phyloP scores from a whole-genome alignment of 805 yeast species.

The Zygosaccharomyces bisporus region DNA sequence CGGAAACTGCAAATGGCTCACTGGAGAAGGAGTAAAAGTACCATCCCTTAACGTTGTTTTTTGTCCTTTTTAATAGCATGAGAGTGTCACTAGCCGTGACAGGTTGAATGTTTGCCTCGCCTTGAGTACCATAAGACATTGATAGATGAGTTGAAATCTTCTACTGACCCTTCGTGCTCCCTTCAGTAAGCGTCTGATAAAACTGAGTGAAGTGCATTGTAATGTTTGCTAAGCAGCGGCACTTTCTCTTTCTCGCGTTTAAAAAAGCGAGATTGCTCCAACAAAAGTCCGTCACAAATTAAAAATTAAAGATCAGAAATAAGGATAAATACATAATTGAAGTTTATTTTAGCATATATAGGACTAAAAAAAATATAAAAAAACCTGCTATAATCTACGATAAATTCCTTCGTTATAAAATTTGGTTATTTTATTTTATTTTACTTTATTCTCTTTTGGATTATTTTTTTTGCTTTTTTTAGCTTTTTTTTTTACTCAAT shows the following conservation, averaged over 20 bases:
- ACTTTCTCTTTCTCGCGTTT: too few species aligned
- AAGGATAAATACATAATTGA: background rate
- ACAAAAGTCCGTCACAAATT: background rate
- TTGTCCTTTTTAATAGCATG: constrained; percentile 26
- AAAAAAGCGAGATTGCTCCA: background rate
- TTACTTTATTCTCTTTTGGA: constrained; percentile 2
- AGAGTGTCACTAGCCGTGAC: constrained; percentile 2
- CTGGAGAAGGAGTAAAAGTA: constrained; percentile 68
- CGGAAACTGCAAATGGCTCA: constrained; percentile 77
- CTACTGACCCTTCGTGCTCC: background rate
- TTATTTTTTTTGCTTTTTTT: background rate
- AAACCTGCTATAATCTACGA: constrained; percentile 2
- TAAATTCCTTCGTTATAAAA: constrained; percentile 1
- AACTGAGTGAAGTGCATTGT: background rate
- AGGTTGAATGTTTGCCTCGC: background rate
- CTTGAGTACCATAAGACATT: constrained; percentile 14
- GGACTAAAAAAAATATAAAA: constrained; percentile 1
- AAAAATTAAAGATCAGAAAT: background rate
- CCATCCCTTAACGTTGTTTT: constrained; percentile 55
- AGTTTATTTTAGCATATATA: background rate
- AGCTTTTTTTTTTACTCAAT: constrained; percentile 1
- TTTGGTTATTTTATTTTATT: constrained; percentile 4
- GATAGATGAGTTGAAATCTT: background rate
- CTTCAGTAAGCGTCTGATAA: too few species aligned
- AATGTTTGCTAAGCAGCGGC: too few species aligned